These are phyloP conservation scores for Chlamydomonas sphaeroides DNA, from an alignment of 139 green algal genomes.

Conservation along the genomic window DNA sequence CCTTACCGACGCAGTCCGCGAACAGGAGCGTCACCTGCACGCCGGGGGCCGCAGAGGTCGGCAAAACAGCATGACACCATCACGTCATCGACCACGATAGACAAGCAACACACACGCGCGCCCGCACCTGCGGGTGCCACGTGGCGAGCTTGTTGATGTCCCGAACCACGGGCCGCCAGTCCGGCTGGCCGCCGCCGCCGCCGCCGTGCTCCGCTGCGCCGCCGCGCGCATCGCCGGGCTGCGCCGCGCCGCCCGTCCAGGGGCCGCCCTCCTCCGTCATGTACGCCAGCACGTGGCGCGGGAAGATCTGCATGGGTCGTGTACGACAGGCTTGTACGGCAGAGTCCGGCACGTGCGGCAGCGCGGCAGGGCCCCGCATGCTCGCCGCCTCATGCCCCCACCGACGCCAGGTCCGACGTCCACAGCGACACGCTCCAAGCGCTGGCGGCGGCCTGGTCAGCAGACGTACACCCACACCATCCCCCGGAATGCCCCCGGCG, in stretches of 20 bases:
- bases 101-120: too few relatives aligned
- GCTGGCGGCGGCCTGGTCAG: too few relatives aligned
- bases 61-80: background rate
- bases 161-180: background rate
- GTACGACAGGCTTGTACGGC: too few relatives aligned
- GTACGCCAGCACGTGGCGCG: slow-evolving; percentile 12
- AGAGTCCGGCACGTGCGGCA: too few relatives aligned
- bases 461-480: too few relatives aligned
- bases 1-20: slow-evolving; percentile 16
- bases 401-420: too few relatives aligned
- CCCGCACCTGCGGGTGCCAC: slow-evolving; percentile 7
- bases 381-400: too few relatives aligned
- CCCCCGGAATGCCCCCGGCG: too few relatives aligned
- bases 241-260: background rate
- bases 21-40: slow-evolving; percentile 14
- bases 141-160: slow-evolving; percentile 9
- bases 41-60: background rate
- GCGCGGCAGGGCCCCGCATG: too few relatives aligned
- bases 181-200: background rate
- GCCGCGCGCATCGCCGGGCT: background rate
- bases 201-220: background rate
- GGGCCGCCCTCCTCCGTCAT: background rate
- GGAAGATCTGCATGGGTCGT: too few relatives aligned
- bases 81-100: background rate
- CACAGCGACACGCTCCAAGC: too few relatives aligned